Evolutionary conservation across 73 alveolate species (phyloP).

Genomic region (Symbiodinium pilosum): DNA sequence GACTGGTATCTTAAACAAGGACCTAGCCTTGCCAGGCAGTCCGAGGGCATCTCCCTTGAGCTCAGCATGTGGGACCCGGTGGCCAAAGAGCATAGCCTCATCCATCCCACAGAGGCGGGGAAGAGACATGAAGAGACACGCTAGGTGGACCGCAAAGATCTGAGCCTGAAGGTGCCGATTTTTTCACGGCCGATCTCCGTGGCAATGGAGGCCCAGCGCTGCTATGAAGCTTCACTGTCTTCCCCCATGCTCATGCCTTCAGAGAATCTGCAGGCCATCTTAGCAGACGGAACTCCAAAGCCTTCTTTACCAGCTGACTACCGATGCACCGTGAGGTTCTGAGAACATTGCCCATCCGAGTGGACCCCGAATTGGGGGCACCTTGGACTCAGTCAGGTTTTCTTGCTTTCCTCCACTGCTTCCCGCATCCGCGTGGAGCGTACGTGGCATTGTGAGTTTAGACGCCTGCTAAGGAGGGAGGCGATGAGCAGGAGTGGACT

Average conservation of each 20-base stretch:
- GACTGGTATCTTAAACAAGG: no score
- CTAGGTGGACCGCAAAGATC: no score
- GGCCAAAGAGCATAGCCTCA: slow-evolving; percentile 74
- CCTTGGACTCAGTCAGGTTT: no score
- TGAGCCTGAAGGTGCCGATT: slow-evolving; percentile 48
- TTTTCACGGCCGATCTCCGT: slow-evolving; percentile 42
- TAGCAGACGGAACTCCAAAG: not conserved
- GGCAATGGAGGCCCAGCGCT: slow-evolving; percentile 35
- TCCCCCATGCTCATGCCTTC: not conserved
- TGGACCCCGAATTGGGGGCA: slow-evolving; percentile 22
- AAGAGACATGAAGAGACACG: no score
- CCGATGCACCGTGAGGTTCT: not conserved
- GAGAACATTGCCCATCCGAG: slow-evolving; percentile 14
- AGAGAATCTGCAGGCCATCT: not conserved
- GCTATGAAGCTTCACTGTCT: not conserved
- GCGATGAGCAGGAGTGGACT: slow-evolving; percentile 53
- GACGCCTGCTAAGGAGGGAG: not conserved
- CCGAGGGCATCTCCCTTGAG: slow-evolving; percentile 88
- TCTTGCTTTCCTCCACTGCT: no score
- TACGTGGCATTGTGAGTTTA: no score
- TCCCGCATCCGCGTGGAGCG: no score
- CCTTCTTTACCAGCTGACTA: no score
- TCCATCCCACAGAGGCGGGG: slow-evolving; percentile 61
- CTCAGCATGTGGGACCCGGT: slow-evolving; percentile 58
- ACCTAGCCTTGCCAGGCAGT: slow-evolving; percentile 5